These are phyloP conservation scores for Dactylonectria macrodidyma DNA, from an alignment of 2,329 filamentous ascomycete genomes.

Conservation along the genomic window DNA sequence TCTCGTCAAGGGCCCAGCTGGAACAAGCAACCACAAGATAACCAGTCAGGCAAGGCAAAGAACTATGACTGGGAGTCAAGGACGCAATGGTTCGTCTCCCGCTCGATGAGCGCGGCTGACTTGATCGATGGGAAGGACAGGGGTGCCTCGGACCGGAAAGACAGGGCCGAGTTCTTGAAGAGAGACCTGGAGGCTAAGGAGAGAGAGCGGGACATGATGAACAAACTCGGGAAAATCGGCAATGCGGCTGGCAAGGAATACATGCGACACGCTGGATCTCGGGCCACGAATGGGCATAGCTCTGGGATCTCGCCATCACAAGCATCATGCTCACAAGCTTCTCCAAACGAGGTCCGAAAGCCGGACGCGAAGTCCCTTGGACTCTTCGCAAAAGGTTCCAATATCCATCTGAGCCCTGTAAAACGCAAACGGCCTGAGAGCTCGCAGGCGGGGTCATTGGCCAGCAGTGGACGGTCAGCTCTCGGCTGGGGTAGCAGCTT, in stretches of 20 bases:
- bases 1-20: constrained; percentile 43
- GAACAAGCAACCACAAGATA: constrained; percentile 34
- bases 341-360: constrained; percentile 49
- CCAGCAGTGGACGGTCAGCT: constrained; percentile 46
- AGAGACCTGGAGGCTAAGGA: constrained; percentile 77
- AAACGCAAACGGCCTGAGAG: constrained; percentile 73
- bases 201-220: constrained; percentile 80
- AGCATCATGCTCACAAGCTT: constrained; percentile 34
- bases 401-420: constrained; percentile 70
- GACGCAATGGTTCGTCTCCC: constrained; percentile 68
- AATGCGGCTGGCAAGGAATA: constrained; percentile 80
- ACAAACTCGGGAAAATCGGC: constrained; percentile 75
- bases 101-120: constrained; percentile 68
- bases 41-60: constrained; percentile 43
- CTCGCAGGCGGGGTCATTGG: constrained; percentile 49
- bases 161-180: constrained; percentile 76
- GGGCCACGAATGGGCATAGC: constrained; percentile 23
- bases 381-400: constrained; percentile 54
- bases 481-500: constrained; percentile 73
- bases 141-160: constrained; percentile 70
- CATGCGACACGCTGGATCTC: constrained; percentile 63
- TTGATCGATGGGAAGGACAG: constrained; percentile 77
- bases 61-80: constrained; percentile 73
- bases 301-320: constrained; percentile 38
- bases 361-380: constrained; percentile 60